Conservation (phyloP, 2,329 filamentous ascomycete species). For the Apiospora marii region DNA sequence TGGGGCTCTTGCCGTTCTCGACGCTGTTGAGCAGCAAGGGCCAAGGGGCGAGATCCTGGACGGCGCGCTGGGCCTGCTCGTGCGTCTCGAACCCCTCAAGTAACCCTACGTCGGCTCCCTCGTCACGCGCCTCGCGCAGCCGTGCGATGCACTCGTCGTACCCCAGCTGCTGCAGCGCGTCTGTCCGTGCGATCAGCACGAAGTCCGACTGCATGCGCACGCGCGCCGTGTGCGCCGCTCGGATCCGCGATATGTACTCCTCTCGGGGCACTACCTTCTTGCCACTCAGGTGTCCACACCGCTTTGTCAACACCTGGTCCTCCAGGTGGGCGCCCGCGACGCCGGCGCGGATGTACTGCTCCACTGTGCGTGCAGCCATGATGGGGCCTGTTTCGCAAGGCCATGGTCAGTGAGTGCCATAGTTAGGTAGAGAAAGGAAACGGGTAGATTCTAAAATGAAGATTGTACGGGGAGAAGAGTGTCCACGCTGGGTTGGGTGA, state of each 20-base stretch:
- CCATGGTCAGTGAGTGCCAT: not conserved
- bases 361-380: constrained; percentile 51
- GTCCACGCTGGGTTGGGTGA: not conserved
- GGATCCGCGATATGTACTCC: constrained; percentile 61
- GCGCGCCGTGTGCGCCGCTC: constrained; percentile 61
- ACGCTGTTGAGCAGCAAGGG: constrained; percentile 66
- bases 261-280: constrained; percentile 64
- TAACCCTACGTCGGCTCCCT: constrained; percentile 67
- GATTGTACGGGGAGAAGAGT: not conserved
- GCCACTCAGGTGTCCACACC: constrained; percentile 69
- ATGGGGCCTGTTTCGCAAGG: constrained; percentile 40
- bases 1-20: constrained; percentile 61
- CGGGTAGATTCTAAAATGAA: not conserved
- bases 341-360: constrained; percentile 60
- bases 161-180: constrained; percentile 63
- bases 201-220: constrained; percentile 60
- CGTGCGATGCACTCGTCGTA: constrained; percentile 63
- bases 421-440: too few relatives aligned
- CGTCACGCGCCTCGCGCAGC: constrained; percentile 57
- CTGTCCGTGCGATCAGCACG: constrained; percentile 70
- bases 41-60: constrained; percentile 55
- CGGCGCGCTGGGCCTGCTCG: constrained; percentile 56
- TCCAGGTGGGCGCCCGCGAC: constrained; percentile 50
- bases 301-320: constrained; percentile 62
- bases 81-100: constrained; percentile 63